These are phyloP conservation scores for Tetrastigma voinierianum DNA, from an alignment of 164 flowering plant species.

Conservation along the genomic window DNA sequence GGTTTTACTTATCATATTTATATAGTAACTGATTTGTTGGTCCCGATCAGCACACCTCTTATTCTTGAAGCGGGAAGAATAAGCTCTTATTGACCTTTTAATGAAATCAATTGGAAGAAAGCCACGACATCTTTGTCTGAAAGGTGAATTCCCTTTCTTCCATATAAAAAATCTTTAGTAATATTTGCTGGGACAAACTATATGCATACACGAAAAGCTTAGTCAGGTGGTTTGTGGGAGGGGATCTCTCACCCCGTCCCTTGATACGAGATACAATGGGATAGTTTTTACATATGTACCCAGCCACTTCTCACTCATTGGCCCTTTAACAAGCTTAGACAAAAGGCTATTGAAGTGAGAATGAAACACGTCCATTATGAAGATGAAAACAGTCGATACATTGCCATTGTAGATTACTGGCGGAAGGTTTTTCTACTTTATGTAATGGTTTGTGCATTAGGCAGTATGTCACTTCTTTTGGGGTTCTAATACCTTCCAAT, in stretches of 20 bases:
- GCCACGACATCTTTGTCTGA: conserved; percentile 5
- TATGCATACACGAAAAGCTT: not conserved
- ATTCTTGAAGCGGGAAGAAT: conserved; percentile 10
- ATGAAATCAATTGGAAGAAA: conserved; percentile 1
- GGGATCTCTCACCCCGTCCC: conserved; percentile 41
- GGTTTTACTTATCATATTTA: too few relatives aligned
- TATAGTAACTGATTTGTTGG: not conserved
- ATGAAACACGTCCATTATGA: conserved; percentile 48
- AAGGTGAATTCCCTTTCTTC: not conserved
- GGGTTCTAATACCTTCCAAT: not conserved
- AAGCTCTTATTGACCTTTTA: not conserved
- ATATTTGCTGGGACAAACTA: too few relatives aligned
- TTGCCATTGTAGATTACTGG: conserved; percentile 40
- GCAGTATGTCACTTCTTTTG: not conserved
- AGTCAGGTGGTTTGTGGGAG: conserved; percentile 16
- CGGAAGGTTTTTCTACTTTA: conserved; percentile 21
- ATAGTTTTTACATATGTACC: conserved; percentile 22
- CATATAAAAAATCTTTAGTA: too few relatives aligned
- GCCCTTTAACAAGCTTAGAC: conserved; percentile 43
- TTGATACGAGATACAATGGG: conserved; percentile 44
- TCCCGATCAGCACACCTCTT: conserved; percentile 8
- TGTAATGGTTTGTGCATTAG: not conserved
- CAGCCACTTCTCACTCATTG: conserved; percentile 44
- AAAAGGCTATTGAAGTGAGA: conserved; percentile 34
- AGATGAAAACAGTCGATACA: conserved; percentile 41